A percentile compares a stretch with the other conserved stretches of the same genome.
These are phyloP conservation scores for Hanseniaspora singularis DNA, from an alignment of 805 yeast genomes.

Conservation along the genomic window DNA sequence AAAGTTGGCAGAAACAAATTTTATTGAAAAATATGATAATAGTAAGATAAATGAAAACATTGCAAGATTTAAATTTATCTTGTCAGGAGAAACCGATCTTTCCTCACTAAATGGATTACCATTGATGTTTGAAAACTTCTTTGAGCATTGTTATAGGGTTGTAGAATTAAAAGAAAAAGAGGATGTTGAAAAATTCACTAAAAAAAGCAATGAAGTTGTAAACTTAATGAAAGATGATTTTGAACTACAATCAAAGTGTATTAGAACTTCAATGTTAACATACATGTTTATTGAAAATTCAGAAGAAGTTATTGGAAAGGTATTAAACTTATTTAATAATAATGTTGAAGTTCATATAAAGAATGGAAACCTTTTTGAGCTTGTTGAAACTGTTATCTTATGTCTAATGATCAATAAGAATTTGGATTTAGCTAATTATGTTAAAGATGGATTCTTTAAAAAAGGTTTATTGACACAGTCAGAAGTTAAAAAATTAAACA, in stretches of 20 bases:
- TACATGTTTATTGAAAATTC: neutral
- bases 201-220: neutral
- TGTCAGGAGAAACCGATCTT: neutral
- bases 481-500: slow-evolving; percentile 2
- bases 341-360: neutral
- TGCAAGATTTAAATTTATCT: neutral
- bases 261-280: slow-evolving; percentile 2
- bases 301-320: neutral
- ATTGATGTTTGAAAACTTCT: neutral
- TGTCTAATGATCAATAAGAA: slow-evolving; percentile 3
- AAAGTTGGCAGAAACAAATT: neutral
- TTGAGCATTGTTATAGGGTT: neutral
- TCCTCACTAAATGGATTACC: neutral
- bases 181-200: neutral
- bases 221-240: neutral
- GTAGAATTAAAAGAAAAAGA: neutral
- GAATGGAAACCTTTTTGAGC: neutral
- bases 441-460: slow-evolving; percentile 7
- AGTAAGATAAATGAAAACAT: neutral
- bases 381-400: slow-evolving; percentile 3
- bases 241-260: neutral
- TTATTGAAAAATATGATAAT: too few relatives aligned
- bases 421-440: slow-evolving; percentile 12
- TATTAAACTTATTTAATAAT: slow-evolving; percentile 2
- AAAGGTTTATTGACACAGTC: slow-evolving; percentile 1